Evolutionary conservation across 805 yeast genomes (phyloP), one percentile per base, ranked within the genome.

Genomic region (Schizosaccharomyces osmophilus): DNA sequence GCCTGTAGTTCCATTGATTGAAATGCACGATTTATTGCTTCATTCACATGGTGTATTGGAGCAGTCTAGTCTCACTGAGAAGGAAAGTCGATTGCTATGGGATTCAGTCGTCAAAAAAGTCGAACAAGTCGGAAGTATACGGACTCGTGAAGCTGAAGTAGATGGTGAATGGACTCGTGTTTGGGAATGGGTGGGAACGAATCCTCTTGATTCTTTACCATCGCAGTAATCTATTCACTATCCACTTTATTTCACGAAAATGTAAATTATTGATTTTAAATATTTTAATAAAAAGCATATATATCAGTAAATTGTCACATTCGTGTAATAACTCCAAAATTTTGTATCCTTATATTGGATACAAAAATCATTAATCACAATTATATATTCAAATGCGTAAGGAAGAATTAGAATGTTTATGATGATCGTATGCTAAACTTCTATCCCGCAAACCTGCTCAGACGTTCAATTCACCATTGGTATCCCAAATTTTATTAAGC

Each of bases 151-250:
- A 51, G 31, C 57, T 17, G 57, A 51, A 29, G 57, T 51, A 24
- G 57, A 51, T 17, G 57, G 57, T 13, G 57, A 51, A 51, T 51
- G 57, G 57, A 51, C 57, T 4, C 57, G 57, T 22, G 57, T 51
- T 19, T 51, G 57, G 57, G 57, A 51, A 17, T 51, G 57, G 57
- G 57, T 51, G 17, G 57, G 57, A 9, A 29, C 36, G n/a, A 51
- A 51, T 29, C 22, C 57, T 24, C 36, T 51, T 9, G 36, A 51
- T 51, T 9, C 26, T 24, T 24, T 19, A 45, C 22, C 51, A 1
- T n/a, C 22, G 8, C 51, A 24, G 9, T 45, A n/a, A 45, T 45
- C 26, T 45, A 45, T 45, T n/a, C 9, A 3, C 26, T 24, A 45
- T 8, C 8, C 13, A 19, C 51, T 24, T 5, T 11, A 11, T 11